These are phyloP conservation scores for Apiotrichum gracile DNA, from an alignment of 1,284 basidiomycete species.

Conservation along the genomic window DNA sequence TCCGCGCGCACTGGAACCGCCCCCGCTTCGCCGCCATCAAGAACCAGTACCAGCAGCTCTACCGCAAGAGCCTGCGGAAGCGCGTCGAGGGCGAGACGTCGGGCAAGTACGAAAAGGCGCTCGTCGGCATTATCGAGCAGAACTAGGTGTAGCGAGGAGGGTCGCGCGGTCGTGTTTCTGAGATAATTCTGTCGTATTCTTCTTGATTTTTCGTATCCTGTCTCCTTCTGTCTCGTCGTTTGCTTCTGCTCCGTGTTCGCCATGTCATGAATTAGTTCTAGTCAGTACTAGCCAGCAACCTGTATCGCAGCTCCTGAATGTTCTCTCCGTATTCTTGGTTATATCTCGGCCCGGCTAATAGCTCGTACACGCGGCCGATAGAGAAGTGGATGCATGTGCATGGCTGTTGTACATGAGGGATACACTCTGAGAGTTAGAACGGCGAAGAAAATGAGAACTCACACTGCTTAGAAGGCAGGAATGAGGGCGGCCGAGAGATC, in stretches of 20 bases:
- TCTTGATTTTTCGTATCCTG: no score
- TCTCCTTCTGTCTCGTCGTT: no score
- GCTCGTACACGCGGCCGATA: not conserved
- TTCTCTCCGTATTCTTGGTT: not conserved
- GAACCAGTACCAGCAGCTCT: constrained; percentile 36
- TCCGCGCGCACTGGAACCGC: constrained; percentile 45
- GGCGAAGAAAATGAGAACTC: not conserved
- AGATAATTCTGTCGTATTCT: no score
- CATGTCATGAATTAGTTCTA: not conserved
- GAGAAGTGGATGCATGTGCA: constrained; percentile 14
- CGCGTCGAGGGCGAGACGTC: constrained; percentile 46
- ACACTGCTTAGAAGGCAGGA: constrained; percentile 16
- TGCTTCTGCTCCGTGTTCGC: not conserved
- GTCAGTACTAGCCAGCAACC: no score
- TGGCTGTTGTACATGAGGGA: constrained; percentile 19
- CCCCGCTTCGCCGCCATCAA: constrained; percentile 45
- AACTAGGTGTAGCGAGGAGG: constrained; percentile 13
- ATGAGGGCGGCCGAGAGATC: constrained; percentile 14
- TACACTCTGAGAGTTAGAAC: constrained; percentile 1
- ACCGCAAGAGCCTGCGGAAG: constrained; percentile 30
- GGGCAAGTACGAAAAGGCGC: constrained; percentile 44
- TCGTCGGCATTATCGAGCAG: constrained; percentile 33
- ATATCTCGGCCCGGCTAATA: not conserved
- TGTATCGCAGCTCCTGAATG: no score
- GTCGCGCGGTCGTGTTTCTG: no score